phyloP scores from a whole-genome alignment of 2,329 filamentous ascomycete genomes.

The Fusarium pininemorale region DNA sequence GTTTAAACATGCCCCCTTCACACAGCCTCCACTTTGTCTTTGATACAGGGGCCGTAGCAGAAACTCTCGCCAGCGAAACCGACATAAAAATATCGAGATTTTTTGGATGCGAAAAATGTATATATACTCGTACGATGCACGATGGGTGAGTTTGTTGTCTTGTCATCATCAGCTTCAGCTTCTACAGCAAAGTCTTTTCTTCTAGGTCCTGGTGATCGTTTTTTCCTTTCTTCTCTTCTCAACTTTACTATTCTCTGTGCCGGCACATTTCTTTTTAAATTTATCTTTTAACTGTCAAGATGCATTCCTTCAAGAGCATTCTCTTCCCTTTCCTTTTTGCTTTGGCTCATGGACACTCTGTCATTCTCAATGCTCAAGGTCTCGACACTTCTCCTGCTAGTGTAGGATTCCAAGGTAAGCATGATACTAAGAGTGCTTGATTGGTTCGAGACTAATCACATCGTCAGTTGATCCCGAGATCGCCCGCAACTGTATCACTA shows the following conservation, averaged over 20 bases:
- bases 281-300: conserved; percentile 12
- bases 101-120: background rate
- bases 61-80: background rate
- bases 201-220: conserved; percentile 41
- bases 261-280: conserved; percentile 27
- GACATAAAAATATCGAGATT: background rate
- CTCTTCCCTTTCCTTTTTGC: conserved; percentile 30
- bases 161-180: conserved; percentile 34
- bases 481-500: conserved; percentile 69
- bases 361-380: conserved; percentile 59
- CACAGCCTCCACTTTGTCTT: conserved; percentile 22
- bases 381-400: conserved; percentile 56
- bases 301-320: conserved; percentile 28
- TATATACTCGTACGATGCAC: conserved; percentile 27
- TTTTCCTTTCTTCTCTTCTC: conserved; percentile 10
- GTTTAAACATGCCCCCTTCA: conserved; percentile 22
- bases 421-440: rapidly evolving
- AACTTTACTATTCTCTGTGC: conserved; percentile 24
- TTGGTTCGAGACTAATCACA: background rate
- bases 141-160: background rate
- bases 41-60: conserved; percentile 39
- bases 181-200: conserved; percentile 14
- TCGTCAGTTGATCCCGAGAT: conserved; percentile 59
- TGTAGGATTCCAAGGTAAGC: conserved; percentile 59
- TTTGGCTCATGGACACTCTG: conserved; percentile 50